Conservation (phyloP, 2,329 filamentous ascomycete species). For the Septoria linicola region DNA sequence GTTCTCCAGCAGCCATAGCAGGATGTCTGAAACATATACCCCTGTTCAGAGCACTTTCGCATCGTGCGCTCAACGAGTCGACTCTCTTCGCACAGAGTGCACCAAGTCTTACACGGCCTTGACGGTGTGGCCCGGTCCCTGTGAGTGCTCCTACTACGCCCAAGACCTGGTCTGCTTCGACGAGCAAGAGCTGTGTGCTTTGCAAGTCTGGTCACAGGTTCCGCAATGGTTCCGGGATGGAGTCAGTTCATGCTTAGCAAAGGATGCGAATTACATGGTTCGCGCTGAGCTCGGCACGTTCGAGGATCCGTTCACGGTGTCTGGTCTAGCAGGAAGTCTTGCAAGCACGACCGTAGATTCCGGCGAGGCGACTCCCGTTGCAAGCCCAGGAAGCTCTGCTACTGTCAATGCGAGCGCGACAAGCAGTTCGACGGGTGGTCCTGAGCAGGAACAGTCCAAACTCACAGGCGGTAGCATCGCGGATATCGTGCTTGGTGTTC, state of each 20-base stretch:
- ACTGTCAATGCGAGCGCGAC: neutral
- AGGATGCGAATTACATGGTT: slow-evolving; percentile 8
- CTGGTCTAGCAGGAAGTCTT: slow-evolving; percentile 6
- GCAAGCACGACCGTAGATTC: neutral
- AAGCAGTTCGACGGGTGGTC: no score
- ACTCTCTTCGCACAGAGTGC: slow-evolving; percentile 6
- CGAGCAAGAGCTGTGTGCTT: slow-evolving; percentile 10
- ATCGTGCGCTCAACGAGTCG: slow-evolving; percentile 5
- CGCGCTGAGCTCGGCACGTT: slow-evolving; percentile 6
- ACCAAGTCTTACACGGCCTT: slow-evolving; percentile 6
- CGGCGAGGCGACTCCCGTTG: neutral
- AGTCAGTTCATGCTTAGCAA: slow-evolving; percentile 2
- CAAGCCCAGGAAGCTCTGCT: neutral
- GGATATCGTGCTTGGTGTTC: neutral
- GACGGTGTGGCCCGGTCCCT: slow-evolving; percentile 2
- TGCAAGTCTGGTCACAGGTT: slow-evolving; percentile 6
- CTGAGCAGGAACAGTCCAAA: neutral
- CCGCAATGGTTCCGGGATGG: slow-evolving; percentile 14
- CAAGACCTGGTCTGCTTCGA: slow-evolving; percentile 12
- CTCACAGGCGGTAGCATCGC: neutral
- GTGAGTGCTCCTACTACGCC: slow-evolving; percentile 8
- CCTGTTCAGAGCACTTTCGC: slow-evolving; percentile 3
- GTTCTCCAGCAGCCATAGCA: no score
- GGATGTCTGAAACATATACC: slow-evolving; percentile 8
- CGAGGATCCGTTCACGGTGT: slow-evolving; percentile 3